Evolutionary conservation across 2,329 filamentous ascomycete species (phyloP).

Genomic region (Dothistroma pini): DNA sequence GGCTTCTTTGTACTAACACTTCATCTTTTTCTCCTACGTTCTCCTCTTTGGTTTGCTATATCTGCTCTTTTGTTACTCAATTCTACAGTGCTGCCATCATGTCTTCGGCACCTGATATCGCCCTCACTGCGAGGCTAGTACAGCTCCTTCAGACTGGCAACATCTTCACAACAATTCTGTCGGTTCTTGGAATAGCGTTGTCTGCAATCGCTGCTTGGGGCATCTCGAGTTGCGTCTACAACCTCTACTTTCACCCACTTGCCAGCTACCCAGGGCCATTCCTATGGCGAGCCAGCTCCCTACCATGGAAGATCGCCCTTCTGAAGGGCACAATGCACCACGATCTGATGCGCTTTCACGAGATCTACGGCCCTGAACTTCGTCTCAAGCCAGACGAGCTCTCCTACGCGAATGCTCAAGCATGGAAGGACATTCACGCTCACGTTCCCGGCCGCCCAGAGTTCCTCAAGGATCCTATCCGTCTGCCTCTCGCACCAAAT

Average conservation of each 20-base stretch:
- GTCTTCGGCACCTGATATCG: not conserved
- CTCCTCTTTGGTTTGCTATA: not conserved
- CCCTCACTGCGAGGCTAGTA: not conserved
- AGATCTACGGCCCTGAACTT: constrained; percentile 42
- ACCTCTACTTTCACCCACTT: constrained; percentile 47
- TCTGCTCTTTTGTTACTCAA: not conserved
- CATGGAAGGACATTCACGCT: constrained; percentile 45
- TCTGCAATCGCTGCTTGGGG: constrained; percentile 13
- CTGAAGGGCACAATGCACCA: not conserved
- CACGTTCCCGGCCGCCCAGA: constrained; percentile 20
- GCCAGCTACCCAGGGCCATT: constrained; percentile 6
- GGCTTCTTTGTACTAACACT: not conserved
- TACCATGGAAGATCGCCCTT: constrained; percentile 2
- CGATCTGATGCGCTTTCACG: constrained; percentile 29
- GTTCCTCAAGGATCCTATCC: not conserved
- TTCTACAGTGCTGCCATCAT: not conserved
- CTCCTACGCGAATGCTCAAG: constrained; percentile 39
- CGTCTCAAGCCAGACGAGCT: constrained; percentile 48
- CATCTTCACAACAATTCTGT: not conserved
- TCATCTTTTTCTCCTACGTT: not conserved
- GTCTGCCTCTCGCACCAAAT: not conserved
- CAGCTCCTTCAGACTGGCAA: not conserved
- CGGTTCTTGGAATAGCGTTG: constrained; percentile 9
- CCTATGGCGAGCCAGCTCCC: not conserved
- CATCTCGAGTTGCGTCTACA: constrained; percentile 3